Conservation (phyloP, 2,329 filamentous ascomycete genomes). For the Fonsecaea nubica region DNA sequence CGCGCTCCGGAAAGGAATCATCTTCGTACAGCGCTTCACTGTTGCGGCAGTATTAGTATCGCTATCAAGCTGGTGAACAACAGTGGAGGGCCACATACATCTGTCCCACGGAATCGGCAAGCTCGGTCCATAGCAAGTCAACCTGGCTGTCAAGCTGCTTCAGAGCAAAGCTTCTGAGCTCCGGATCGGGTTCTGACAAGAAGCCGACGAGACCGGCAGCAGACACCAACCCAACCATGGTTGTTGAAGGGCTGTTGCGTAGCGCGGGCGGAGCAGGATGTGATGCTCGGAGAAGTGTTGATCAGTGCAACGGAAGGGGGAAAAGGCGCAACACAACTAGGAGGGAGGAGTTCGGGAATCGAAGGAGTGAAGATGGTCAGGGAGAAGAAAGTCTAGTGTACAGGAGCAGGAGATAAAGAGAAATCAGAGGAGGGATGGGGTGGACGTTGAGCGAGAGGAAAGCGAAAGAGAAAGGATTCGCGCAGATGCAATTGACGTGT, state of each 20-base stretch:
- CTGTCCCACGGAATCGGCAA: conserved; percentile 87
- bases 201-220: conserved; percentile 95
- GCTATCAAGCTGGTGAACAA: conserved; percentile 29
- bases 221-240: conserved; percentile 91
- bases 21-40: conserved; percentile 98
- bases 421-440: conserved; percentile 2
- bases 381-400: conserved; percentile 37
- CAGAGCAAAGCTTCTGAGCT: conserved; percentile 92
- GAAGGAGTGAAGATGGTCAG: conserved; percentile 21
- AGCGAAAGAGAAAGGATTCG: conserved; percentile 25
- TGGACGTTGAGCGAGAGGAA: conserved; percentile 22
- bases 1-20: conserved; percentile 88
- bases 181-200: conserved; percentile 89
- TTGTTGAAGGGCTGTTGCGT: conserved; percentile 19
- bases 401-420: conserved; percentile 27
- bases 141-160: conserved; percentile 96
- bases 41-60: conserved; percentile 34
- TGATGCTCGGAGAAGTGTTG: conserved; percentile 24
- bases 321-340: conserved; percentile 18
- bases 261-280: conserved; percentile 16
- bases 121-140: conserved; percentile 96
- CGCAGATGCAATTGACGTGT: conserved; percentile 29
- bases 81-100: conserved; percentile 69
- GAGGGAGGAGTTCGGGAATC: conserved; percentile 2
- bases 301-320: conserved; percentile 8